Base-by-base conservation (phyloP, 768 basidiomycete species). In the Phlebiopsis flavidoalba region DNA sequence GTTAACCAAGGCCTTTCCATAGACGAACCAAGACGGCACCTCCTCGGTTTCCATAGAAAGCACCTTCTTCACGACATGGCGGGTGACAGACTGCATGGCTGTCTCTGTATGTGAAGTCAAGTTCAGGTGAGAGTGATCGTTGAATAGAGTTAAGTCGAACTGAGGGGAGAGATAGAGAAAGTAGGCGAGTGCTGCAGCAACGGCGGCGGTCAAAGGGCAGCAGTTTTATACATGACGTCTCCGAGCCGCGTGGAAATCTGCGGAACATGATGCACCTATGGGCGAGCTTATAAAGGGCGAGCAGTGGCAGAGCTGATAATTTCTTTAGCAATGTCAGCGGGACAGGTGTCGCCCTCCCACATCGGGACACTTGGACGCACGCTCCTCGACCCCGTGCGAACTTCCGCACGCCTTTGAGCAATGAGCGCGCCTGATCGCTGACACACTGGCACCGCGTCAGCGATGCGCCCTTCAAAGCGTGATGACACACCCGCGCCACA, bases 1-100 rank as follows among this genome's bases (percentile, higher is more conserved):
- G 17, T 57, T 57, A 49, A 12, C n/a, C 35, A 35, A 8, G 12
- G 2, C 60, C 52, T 56, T 43, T 49, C 12, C 48, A 22, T 33
- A 57, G 51, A 49, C 37, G 17, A 8, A 8, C n/a, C n/a, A 0
- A 45, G 2, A 58, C 36, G n/a, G 24, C 56, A 86, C 89, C 78
- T 91, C 91, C 10, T 84, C 75, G 2, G 83, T 86, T 70, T 93
- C 91, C 17, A 87, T 76, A 0, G 95, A 87, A 11, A 89, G 75
- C 2, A 95, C 89, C 59, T 83, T 86, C 73, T 93, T 89, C 63
- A 85, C 69, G 21, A 94, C 88, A n/a, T 70, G 74, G 37, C 94
- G 86, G 19, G 89, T 89, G 40, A 81, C 66, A 33, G 79, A 71
- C 45, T 71, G 60, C 31, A 70, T 54, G 45, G 73, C 59, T 71